Base-by-base conservation (phyloP, 23 red algal species). In the Chondrus crispus region DNA sequence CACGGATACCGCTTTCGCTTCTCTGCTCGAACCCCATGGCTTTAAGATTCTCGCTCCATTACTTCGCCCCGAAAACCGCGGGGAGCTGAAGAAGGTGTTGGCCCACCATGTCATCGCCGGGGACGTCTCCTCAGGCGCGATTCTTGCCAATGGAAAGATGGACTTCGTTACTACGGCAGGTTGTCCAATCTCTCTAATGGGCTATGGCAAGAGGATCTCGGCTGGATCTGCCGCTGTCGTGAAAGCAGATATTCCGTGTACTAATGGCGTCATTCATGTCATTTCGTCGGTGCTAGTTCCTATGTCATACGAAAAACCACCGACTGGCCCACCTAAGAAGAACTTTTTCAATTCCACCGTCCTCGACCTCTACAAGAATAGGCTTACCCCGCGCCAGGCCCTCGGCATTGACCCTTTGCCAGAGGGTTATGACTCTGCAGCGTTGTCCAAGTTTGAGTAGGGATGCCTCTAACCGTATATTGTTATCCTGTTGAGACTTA, bases 251-350 rank as follows among this genome's bases (percentile, higher is more conserved):
- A 60, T 94, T 19, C 68, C 91, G n/a, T 85, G 80, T 22, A 48
- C 91, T 1, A 94, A 94, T 77, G 91, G 91, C 58, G 83, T 94
- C 32, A 94, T 94, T 48, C 91, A 94, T 60, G 83, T 88, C 2
- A 81, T 94, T 51, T 62, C 69, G 13, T 80, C 80, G 14, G 82
- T 94, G 30, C 48, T 94, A 18, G 60, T 87, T 28, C 91, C 91
- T 2, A 37, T 43, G 55, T 49, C 66, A 20, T 94, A 69, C 28
- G 73, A 42, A 20, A 46, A 46, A 51, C 91, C 80, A 46, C 83
- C 91, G 33, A 50, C 73, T 3, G 73, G 72, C 2, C 91, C 82
- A 4, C 33, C 13, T 14, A 52, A 42, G 68, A 55, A 75, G 35
- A 63, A 66, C 70, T 93, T 93, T 53, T 54, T 84, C 42, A 62